Base-by-base conservation (phyloP, 805 yeast genomes). In the Schwanniomyces vanrijiae region DNA sequence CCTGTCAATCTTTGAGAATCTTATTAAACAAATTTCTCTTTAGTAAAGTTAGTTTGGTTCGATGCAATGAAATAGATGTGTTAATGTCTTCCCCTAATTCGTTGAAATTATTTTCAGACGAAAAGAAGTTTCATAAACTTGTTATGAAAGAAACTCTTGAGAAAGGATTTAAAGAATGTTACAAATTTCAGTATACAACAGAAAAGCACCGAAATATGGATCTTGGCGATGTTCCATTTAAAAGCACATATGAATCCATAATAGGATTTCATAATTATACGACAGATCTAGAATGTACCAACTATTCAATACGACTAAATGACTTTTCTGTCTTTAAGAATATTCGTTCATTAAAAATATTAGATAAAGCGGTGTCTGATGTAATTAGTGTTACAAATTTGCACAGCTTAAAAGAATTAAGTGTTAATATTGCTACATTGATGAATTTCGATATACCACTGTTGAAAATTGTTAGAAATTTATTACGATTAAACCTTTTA, bases 61-160 rank as follows among this genome's bases (percentile, higher is more conserved):
- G 72, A 20, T 35, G 45, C 19, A 65, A 63, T 44, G 64, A 60
- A 43, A 46, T 60, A 2, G 72, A 67, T 49, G 57, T 62, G 3
- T 44, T 64, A 6, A 45, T 66, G 37, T 51, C 56, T 1, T 47
- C 47, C 35, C 66, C 68, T 19, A 51, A 48, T 31, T 25, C 49
- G 3, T 53, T 54, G 50, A 56, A 58, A 33, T 33, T 43, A 13
- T 64, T 51, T 47, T 61, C 65, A 34, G 56, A 58, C 35, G 46
- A 42, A 25, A 51, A 47, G 40, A 43, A 29, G 8, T 53, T 52
- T 40, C 56, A 55, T 21, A 41, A 61, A 22, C 48, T 53, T n/a
- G 54, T 61, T 25, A 34, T 60, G 8, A 52, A 52, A 28, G 65
- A 60, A 35, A 47, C 54, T n/a, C 43, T 61, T 11, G 49, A 43